A percentile compares a stretch with the other conserved stretches of the same genome.
Conservation (phyloP, 139 green algal species). For the Klebsormidium nitens region DNA sequence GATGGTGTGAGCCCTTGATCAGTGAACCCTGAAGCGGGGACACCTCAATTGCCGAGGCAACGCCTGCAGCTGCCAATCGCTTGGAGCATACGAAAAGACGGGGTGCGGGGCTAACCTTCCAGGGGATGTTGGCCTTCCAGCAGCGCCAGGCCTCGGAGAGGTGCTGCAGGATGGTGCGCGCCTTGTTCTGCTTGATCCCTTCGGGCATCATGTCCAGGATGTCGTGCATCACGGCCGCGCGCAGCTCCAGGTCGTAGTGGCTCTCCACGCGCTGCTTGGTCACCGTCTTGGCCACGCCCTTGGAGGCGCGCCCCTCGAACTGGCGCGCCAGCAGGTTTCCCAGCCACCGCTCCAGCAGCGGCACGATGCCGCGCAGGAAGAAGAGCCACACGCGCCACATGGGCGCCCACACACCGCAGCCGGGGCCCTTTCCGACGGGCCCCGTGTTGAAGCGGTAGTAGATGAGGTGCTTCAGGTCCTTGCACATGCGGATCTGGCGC, state of each 20-base stretch:
- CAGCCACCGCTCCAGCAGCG: constrained; percentile 97
- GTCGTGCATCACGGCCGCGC: constrained; percentile 97
- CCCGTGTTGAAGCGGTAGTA: constrained; percentile 99
- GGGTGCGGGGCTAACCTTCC: constrained; percentile 29
- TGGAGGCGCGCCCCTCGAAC: constrained; percentile 95
- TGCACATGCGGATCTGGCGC: constrained; percentile 93
- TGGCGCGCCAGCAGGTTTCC: constrained; percentile 97
- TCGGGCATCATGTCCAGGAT: constrained; percentile 99
- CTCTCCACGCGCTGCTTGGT: constrained; percentile 98
- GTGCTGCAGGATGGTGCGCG: constrained; percentile 97
- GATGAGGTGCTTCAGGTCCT: constrained; percentile 97
- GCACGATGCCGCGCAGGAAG: constrained; percentile 97
- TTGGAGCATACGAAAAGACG: no score
- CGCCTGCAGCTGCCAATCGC: no score
- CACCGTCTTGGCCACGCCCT: constrained; percentile 96
- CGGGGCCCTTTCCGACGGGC: constrained; percentile 93
- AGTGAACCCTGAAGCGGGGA: no score
- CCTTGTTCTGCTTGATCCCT: constrained; percentile 89
- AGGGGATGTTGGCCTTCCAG: constrained; percentile 65
- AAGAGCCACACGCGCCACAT: constrained; percentile 99
- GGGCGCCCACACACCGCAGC: constrained; percentile 98
- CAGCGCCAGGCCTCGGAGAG: constrained; percentile 97
- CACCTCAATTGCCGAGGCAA: no score
- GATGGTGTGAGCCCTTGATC: no score
- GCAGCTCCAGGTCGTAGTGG: constrained; percentile 98